phyloP scores from a whole-genome alignment of 352 stramenopile genomes.

The Phytophthora constricta region DNA sequence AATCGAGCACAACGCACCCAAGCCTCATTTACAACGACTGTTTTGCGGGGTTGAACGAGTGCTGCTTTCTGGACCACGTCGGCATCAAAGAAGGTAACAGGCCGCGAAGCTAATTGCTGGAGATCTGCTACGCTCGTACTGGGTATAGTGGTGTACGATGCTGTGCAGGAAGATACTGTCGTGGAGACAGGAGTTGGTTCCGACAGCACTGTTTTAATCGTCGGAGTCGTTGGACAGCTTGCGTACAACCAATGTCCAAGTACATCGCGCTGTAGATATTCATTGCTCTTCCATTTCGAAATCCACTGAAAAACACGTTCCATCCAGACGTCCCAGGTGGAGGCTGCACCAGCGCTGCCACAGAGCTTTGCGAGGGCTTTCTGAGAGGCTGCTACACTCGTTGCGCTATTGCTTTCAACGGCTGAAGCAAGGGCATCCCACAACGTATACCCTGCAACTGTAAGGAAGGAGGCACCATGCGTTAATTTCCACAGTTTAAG shows the following conservation, averaged over 20 bases:
- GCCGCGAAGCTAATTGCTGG: conserved; percentile 50
- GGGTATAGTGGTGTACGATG: conserved; percentile 38
- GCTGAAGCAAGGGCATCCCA: conserved; percentile 47
- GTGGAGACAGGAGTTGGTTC: conserved; percentile 24
- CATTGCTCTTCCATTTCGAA: conserved; percentile 51
- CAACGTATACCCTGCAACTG: conserved; percentile 38
- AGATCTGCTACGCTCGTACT: conserved; percentile 47
- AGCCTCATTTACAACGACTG: conserved; percentile 43
- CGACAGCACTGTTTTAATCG: conserved; percentile 18
- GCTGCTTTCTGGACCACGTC: conserved; percentile 55
- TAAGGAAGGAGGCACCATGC: conserved; percentile 52
- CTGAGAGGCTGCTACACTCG: conserved; percentile 19
- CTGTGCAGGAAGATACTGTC: conserved; percentile 33
- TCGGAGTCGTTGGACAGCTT: conserved; percentile 49
- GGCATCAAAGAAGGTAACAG: conserved; percentile 50
- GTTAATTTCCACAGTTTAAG: conserved; percentile 53
- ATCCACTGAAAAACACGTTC: conserved; percentile 65
- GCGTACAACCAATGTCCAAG: conserved; percentile 71
- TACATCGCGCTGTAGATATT: conserved; percentile 64
- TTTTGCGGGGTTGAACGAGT: conserved; percentile 45
- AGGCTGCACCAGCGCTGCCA: conserved; percentile 22
- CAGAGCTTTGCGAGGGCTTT: conserved; percentile 34
- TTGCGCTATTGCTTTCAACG: conserved; percentile 20
- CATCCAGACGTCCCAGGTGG: conserved; percentile 64
- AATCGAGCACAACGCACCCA: conserved; percentile 41